Base-by-base conservation (phyloP, 805 yeast genomes). In the Nakazawaea ishiwadae region DNA sequence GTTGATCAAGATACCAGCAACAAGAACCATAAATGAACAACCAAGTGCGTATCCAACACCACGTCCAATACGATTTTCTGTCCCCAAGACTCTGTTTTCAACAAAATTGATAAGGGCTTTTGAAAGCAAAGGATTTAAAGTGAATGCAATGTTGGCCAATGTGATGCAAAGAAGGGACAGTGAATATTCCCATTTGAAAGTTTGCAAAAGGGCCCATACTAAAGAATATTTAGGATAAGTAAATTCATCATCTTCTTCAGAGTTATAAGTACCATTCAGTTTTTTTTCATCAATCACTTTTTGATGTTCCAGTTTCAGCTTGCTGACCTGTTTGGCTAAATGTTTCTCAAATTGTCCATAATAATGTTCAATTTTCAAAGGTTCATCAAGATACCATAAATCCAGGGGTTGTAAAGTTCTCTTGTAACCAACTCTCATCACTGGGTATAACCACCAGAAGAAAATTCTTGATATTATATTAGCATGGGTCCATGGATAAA, bases 41-140 rank as follows among this genome's bases (percentile, higher is more conserved):
- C 90, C 95, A 37, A 88, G 62, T 8, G 90, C 82, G 50, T 76
- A 84, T 7, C 93, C 96, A n/a, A 84, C 67, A 45, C 96, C 96
- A 34, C 61, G 66, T 27, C 79, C 82, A 43, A 66, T 62, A 5
- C 63, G 56, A 30, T 59, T 48, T 11, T 62, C 61, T 10, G 69
- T 59, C 6, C 74, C 73, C 20, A 59, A 54, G 7, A 73, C 71
- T 41, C 72, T 69, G 36, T 56, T 54, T 48, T 73, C 77, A 14
- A 85, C 84, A 50, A 75, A 84, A 32, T 66, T 67, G 47, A 87
- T 83, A 42, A 88, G 63, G 24, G 73, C 68, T 55, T 79, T 75
- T 3, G 86, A 77, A 8, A 86, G 55, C 48, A 87, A 64, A 1
- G 96, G 90, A 28, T 80, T 77, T 21, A 79, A 62, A 1, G 84